Evolutionary conservation across 148 eudicot species (phyloP).

Genomic region (Arctostaphylos glauca): DNA sequence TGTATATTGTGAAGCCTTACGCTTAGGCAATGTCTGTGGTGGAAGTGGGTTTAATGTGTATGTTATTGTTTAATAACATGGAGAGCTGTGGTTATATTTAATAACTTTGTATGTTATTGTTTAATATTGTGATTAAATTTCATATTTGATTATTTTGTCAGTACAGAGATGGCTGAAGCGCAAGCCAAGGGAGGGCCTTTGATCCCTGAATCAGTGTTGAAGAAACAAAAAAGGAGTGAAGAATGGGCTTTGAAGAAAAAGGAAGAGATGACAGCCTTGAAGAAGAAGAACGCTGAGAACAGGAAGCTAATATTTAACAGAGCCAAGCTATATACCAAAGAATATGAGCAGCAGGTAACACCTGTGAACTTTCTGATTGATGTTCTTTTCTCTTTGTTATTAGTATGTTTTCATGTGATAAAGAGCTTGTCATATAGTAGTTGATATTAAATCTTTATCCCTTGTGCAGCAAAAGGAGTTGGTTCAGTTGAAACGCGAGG

Average conservation of each 20-base stretch:
- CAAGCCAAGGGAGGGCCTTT: slow-evolving; percentile 32
- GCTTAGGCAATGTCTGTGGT: too few relatives aligned
- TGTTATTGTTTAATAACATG: too few relatives aligned
- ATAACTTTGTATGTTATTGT: too few relatives aligned
- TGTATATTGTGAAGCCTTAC: too few relatives aligned
- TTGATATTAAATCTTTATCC: background rate
- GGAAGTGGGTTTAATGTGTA: too few relatives aligned
- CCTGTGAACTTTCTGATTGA: background rate
- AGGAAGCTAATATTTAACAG: slow-evolving; percentile 65
- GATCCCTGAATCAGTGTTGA: slow-evolving; percentile 81
- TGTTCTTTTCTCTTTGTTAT: background rate
- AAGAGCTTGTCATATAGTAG: too few relatives aligned
- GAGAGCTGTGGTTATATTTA: too few relatives aligned
- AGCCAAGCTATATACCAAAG: slow-evolving; percentile 64
- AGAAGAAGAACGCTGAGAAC: slow-evolving; percentile 60
- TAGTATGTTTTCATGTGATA: background rate
- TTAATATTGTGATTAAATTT: background rate
- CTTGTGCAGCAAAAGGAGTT: slow-evolving; percentile 44
- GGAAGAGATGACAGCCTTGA: slow-evolving; percentile 40
- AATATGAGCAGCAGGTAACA: slow-evolving; percentile 60
- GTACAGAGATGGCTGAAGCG: slow-evolving; percentile 43
- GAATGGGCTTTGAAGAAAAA: slow-evolving; percentile 71
- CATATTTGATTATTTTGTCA: background rate
- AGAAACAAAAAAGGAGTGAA: slow-evolving; percentile 77
- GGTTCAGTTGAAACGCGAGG: slow-evolving; percentile 58